These are phyloP conservation scores for Hemileia vastatrix DNA, from an alignment of 1,284 basidiomycete species.

Conservation along the genomic window DNA sequence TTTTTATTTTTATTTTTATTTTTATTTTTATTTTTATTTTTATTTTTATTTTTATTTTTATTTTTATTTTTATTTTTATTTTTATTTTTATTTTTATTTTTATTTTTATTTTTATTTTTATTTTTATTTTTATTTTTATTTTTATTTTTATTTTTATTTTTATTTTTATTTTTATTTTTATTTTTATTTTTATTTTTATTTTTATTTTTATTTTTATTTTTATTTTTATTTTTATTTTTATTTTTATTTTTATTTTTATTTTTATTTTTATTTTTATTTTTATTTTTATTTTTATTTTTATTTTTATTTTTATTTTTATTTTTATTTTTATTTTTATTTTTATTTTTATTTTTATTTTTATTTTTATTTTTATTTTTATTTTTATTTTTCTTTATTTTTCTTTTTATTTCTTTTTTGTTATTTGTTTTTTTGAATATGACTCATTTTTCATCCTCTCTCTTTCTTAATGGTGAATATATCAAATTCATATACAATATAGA, in stretches of 20 bases:
- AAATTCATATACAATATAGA: no score
- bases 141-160: neutral
- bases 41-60: neutral
- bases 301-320: neutral
- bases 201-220: neutral
- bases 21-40: neutral
- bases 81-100: conserved; percentile 1
- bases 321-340: neutral
- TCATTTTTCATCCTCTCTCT: no score
- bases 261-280: neutral
- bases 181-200: neutral
- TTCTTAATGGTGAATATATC: no score
- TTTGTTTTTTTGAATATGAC: neutral
- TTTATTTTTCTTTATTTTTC: neutral
- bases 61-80: neutral
- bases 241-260: neutral
- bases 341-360: neutral
- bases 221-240: neutral
- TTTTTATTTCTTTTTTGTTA: neutral
- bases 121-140: neutral
- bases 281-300: conserved; percentile 1
- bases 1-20: neutral
- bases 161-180: neutral
- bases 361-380: neutral
- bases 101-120: neutral